Evolutionary conservation across 768 basidiomycete species (phyloP), one percentile per base, ranked within the genome.

Genomic region (Tubosaeta sp.): DNA sequence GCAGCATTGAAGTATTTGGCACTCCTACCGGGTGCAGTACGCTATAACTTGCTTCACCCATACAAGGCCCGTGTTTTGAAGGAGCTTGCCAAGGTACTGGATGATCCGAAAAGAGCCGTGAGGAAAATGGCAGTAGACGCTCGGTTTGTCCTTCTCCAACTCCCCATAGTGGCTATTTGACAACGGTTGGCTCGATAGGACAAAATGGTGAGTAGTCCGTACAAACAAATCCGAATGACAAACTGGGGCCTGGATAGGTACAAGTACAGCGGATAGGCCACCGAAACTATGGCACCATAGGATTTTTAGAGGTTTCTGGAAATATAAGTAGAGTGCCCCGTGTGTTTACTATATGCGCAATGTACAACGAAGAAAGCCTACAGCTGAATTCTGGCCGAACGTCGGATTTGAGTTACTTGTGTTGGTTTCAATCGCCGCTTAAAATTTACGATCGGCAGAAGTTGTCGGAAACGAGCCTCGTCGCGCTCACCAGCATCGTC

Each of bases 101-200:
- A 98, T 65, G 97, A 98, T 71, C 90, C 90, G n/a, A 88, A 86
- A 65, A 76, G 88, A 53, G 71, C 71, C 2, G 94, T 99, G 8
- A 77, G 97, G 48, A 85, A 82, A 60, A 91, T 89, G 61, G 95
- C 94, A 1, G 97, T 98, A 3, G 85, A 92, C 59, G 86, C 92
- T 32, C 63, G 86, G 79, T 77, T 59, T 27, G 71, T 49, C 39
- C 13, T 32, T 48, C 46, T 29, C 29, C 29, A 29, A 9, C 9
- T 6, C 29, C 29, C 9, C 29, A 9, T 29, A 8, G 16, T 9
- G 34, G 43, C 25, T 42, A 29, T 39, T 22, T 59, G 26, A 66
- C n/a, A 25, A 46, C 16, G 10, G 27, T 35, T 22, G 26, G 38
- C 41, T 45, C n/a, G 35, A 45, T 43, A 68, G 66, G 53, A 68